Percentiles rank a stretch among this genome's conserved stretches.
These are phyloP conservation scores for Aureobasidium sp. DNA, from an alignment of 2,329 filamentous ascomycete species.

Conservation along the genomic window DNA sequence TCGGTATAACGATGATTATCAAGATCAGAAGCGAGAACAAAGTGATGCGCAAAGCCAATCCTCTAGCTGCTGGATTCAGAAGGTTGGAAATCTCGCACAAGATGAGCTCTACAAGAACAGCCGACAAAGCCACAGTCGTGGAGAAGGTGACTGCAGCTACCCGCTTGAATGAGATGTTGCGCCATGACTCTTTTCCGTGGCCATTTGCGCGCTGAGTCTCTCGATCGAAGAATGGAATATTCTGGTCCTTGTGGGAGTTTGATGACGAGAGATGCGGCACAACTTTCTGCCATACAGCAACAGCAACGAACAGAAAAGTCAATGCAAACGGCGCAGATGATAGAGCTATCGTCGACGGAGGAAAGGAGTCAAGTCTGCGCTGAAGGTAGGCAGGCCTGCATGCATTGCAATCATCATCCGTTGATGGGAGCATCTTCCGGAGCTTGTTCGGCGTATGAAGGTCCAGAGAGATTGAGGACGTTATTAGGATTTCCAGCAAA, in stretches of 20 bases:
- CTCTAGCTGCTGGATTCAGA: constrained; percentile 58
- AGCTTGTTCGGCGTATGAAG: background rate
- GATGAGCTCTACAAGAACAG: constrained; percentile 71
- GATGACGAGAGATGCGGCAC: constrained; percentile 62
- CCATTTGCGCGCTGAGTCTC: constrained; percentile 40
- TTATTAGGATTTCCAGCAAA: background rate
- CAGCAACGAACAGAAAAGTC: constrained; percentile 57
- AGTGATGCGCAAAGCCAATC: constrained; percentile 58
- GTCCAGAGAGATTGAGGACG: background rate
- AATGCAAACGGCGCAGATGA: constrained; percentile 60
- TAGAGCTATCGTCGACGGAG: constrained; percentile 46
- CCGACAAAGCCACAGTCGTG: constrained; percentile 65
- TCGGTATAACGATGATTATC: constrained; percentile 66
- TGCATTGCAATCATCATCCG: constrained; percentile 43
- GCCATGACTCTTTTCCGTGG: constrained; percentile 16
- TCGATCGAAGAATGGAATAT: constrained; percentile 48
- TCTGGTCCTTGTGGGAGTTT: constrained; percentile 46
- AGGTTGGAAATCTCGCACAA: constrained; percentile 76
- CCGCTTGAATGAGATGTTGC: constrained; percentile 24
- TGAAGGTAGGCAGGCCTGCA: constrained; percentile 46
- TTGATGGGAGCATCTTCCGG: background rate
- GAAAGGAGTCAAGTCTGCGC: constrained; percentile 34
- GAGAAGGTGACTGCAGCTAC: constrained; percentile 55
- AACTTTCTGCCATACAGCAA: constrained; percentile 57
- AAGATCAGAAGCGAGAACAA: constrained; percentile 63